These are phyloP conservation scores for Pyrus bretschneideri DNA, from an alignment of 306 rosid species.

Conservation along the genomic window DNA sequence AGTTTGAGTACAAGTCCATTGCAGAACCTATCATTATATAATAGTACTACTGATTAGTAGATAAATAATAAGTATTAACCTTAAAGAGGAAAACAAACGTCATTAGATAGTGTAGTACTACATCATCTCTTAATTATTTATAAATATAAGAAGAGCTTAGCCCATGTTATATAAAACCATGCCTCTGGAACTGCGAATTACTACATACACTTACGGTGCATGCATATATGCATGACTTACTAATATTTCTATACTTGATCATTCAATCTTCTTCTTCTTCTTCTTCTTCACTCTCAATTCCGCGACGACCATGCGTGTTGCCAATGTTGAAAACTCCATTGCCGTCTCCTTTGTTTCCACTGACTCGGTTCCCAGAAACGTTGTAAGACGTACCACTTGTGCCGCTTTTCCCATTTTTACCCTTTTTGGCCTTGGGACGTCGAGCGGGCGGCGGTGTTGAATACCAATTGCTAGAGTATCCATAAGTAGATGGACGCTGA, in stretches of 20 bases:
- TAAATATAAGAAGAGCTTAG: no score
- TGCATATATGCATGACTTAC: background rate
- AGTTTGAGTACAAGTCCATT: background rate
- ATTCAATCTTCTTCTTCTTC: background rate
- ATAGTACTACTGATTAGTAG: no score
- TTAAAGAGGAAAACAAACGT: background rate
- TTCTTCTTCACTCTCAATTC: background rate
- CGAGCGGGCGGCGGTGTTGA: background rate
- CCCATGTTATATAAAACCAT: background rate
- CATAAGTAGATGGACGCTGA: background rate
- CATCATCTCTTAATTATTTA: no score
- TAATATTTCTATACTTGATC: background rate
- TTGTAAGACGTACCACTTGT: background rate
- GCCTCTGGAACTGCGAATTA: background rate
- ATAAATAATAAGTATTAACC: background rate
- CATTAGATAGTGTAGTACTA: background rate
- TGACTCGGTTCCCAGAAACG: background rate
- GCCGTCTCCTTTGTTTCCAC: conserved; percentile 6
- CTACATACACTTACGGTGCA: background rate
- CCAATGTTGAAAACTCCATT: conserved; percentile 1
- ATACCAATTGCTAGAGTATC: background rate
- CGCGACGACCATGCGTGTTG: background rate
- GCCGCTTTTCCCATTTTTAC: background rate
- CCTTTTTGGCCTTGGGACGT: background rate
- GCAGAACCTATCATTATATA: background rate